A percentile compares a stretch with the other conserved stretches of the same genome.
Conservation (phyloP, 345 rosid species). For the Erodium maritimum region DNA sequence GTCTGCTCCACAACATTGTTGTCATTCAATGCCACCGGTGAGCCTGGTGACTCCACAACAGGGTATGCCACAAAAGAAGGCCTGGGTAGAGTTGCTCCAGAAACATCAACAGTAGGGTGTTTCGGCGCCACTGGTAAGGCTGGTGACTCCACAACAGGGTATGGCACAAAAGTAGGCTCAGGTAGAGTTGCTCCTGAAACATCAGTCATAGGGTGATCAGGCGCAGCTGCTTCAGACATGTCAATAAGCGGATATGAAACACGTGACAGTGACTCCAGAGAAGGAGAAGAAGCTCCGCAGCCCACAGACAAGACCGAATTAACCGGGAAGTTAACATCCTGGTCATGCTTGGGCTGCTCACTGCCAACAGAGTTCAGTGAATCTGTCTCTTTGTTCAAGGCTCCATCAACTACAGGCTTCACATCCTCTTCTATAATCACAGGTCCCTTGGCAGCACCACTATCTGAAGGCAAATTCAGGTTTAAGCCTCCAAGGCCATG, state of each 20-base stretch:
- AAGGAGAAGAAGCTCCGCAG: conserved; percentile 5
- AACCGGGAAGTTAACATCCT: too few relatives aligned
- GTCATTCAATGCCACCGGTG: conserved; percentile 7
- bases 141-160: conserved; percentile 4
- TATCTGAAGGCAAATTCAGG: conserved; percentile 54
- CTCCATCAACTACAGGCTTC: conserved; percentile 21
- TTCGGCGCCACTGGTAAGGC: conserved; percentile 5
- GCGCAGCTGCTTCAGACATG: conserved; percentile 16
- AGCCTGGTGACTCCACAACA: conserved; percentile 2
- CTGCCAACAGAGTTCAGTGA: too few relatives aligned
- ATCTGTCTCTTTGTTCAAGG: not conserved
- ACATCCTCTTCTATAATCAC: conserved; percentile 23
- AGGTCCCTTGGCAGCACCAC: conserved; percentile 13
- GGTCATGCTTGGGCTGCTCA: too few relatives aligned
- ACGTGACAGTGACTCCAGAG: conserved; percentile 17
- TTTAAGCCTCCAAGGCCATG: conserved; percentile 36
- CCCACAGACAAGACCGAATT: too few relatives aligned
- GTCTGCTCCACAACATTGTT: conserved; percentile 26
- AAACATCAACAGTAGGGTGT: conserved; percentile 29
- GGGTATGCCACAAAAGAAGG: conserved; percentile 3
- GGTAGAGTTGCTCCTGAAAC: conserved; percentile 17
- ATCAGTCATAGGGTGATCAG: conserved; percentile 26
- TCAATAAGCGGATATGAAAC: conserved; percentile 39
- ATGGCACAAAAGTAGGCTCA: conserved; percentile 7
- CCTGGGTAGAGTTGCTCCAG: conserved; percentile 17